Evolutionary conservation across 2,329 filamentous ascomycete genomes (phyloP), one percentile per base, ranked within the genome.

Genomic region (Ascomycota sp.): DNA sequence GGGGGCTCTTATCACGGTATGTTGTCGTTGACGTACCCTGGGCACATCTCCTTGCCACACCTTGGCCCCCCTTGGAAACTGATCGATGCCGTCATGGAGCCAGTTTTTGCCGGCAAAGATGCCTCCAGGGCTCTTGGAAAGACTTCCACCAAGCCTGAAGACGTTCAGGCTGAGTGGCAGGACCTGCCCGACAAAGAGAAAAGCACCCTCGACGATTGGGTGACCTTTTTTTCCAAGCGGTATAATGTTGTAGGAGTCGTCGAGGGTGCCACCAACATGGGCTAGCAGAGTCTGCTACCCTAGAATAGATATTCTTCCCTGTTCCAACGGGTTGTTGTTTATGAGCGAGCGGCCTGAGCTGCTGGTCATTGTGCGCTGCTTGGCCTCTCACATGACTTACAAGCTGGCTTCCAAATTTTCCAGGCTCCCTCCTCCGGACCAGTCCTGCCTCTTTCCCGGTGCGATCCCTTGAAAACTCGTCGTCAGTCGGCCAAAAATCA

Each of bases 81-180:
- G 10, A 30, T 22, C 20, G 13, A 10, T 17, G 19, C 17, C 5
- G 5, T 7, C 7, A 6, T 9, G 4, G 25, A 7, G 12, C 7
- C 40, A 98, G 89, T 94, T 13, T 98, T 98, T 48, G 79, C 82
- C 3, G 89, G 89, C 36, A 92, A 92, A 48, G 91, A 98, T 46
- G 78, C 89, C 19, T 95, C 89, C n/a, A 72, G 82, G 36, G 89
- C 83, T 6, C 67, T 98, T 2, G 89, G 73, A 8, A 75, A 74
- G 50, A 89, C 82, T 1, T 93, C 83, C 7, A 72, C 85, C 29
- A 91, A 93, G 51, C 53, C 65, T 5, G 81, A 89, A 43, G 85
- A 95, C 40, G 86, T 81, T 38, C 59, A 59, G 21, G 59, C 89
- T 2, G 76, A 94, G 30, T 95, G 81, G 78, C 62, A 75, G 33